Base-by-base conservation (phyloP, 2,329 filamentous ascomycete species). In the Tolypocladium ovalisporum region DNA sequence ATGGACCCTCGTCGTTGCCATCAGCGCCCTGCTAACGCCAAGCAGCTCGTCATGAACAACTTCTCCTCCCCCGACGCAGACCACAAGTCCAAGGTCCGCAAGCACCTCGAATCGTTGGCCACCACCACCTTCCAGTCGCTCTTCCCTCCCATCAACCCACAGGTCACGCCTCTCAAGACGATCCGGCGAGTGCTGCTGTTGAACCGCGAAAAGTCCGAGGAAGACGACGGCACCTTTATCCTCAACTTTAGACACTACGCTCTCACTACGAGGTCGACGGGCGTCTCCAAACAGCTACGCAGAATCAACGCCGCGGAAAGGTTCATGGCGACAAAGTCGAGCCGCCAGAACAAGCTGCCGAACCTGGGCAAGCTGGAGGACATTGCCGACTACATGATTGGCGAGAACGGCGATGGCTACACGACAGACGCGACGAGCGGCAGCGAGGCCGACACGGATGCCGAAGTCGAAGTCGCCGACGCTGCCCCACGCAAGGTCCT, bases 11-110 rank as follows among this genome's bases (percentile, higher is more conserved):
- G 2, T n/a, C 9, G 29, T 4, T 7, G 17, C 19, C 9, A 22
- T 13, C 15, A 9, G 13, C 19, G 3, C 12, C 47, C 4, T 32
- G 47, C 36, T 22, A n/a, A 58, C 51, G 40, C 42, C n/a, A 19
- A n/a, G 3, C 60, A 87, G 83, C 82, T 99, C 51, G 94, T 99
- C 63, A 97, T 99, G 94, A 99, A 99, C 76, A 97, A 96, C 72
- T 96, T 99, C 72, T 83, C 83, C 42, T 87, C 85, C 4, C 81
- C 87, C 34, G 78, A 75, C 36, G 68, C 80, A 51, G 81, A 85
- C 58, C 73, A 82, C 35, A 81, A 79, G 58, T 82, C 84, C 27
- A 84, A 87, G 60, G 86, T 96, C n/a, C 91, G 93, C 6, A 95
- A 90, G 69, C 92, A 97, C 65, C 88, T 99, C 67, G 94, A 99